Evolutionary conservation across 768 basidiomycete species (phyloP).

Genomic region (Vishniacozyma victoriae): DNA sequence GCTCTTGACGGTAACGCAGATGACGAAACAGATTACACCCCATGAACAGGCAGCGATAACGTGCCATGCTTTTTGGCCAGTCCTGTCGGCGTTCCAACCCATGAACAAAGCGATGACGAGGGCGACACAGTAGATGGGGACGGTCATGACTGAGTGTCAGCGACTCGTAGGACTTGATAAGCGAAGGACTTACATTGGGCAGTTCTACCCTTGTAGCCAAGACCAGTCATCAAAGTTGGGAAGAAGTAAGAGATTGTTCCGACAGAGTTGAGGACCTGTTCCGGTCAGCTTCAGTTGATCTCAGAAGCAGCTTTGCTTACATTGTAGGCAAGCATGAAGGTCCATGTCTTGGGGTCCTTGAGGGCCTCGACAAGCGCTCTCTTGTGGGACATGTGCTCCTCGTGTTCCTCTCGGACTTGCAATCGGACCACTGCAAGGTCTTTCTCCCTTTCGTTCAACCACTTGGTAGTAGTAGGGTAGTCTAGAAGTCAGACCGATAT

Average conservation of each 20-base stretch:
- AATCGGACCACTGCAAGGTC: slow-evolving; percentile 29
- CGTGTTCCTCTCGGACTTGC: slow-evolving; percentile 8
- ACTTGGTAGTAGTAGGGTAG: slow-evolving; percentile 41
- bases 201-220: slow-evolving; percentile 37
- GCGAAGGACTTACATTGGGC: slow-evolving; percentile 33
- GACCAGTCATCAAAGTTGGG: slow-evolving; percentile 37
- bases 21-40: slow-evolving; percentile 32
- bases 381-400: slow-evolving; percentile 28
- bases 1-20: slow-evolving; percentile 32
- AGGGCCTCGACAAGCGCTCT: slow-evolving; percentile 34
- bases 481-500: slow-evolving; percentile 25
- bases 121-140: slow-evolving; percentile 42
- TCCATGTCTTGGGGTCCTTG: slow-evolving; percentile 42
- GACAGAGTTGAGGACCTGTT: slow-evolving; percentile 32
- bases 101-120: slow-evolving; percentile 29
- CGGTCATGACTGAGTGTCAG: slow-evolving; percentile 39
- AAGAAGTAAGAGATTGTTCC: slow-evolving; percentile 46
- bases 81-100: slow-evolving; percentile 37
- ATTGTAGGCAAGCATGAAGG: slow-evolving; percentile 32
- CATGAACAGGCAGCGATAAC: slow-evolving; percentile 23
- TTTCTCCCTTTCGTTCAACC: slow-evolving; percentile 33
- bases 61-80: slow-evolving; percentile 37
- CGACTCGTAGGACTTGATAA: neutral
- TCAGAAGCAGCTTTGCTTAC: too few relatives aligned
- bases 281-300: too few relatives aligned